Conservation (phyloP, 352 stramenopile genomes). For the Pythium diclinum region DNA sequence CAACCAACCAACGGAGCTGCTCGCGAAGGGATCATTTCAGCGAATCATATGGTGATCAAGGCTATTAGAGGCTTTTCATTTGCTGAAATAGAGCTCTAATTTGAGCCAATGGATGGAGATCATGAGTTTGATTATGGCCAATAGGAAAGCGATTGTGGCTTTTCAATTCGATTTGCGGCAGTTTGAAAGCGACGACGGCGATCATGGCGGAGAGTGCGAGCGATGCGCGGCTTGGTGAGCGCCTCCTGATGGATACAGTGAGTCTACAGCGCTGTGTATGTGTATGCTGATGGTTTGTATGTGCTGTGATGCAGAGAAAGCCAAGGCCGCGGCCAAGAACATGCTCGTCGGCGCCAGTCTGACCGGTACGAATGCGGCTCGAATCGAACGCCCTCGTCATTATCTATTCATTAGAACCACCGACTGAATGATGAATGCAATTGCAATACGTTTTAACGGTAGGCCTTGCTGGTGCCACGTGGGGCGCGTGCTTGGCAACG, state of each 20-base stretch:
- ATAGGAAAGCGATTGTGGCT: not conserved
- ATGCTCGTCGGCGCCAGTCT: conserved; percentile 66
- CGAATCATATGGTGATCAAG: conserved; percentile 15
- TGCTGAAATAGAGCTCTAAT: not conserved
- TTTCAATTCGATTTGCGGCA: not conserved
- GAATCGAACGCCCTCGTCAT: not conserved
- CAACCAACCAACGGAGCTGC: conserved; percentile 20
- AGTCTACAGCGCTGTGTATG: not conserved
- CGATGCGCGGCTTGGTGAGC: conserved; percentile 17
- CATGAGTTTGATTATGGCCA: conserved; percentile 11
- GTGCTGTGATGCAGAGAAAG: conserved; percentile 44
- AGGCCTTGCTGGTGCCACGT: conserved; percentile 53
- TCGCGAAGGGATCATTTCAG: conserved; percentile 9
- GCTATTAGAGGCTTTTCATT: conserved; percentile 9
- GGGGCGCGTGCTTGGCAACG: conserved; percentile 56
- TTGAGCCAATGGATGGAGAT: conserved; percentile 13
- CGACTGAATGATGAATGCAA: not conserved
- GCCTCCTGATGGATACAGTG: not conserved
- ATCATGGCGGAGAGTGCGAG: conserved; percentile 19
- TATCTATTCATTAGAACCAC: not conserved
- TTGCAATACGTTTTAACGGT: not conserved
- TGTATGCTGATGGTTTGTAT: not conserved
- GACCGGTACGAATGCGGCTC: conserved; percentile 26
- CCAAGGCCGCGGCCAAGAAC: conserved; percentile 59
- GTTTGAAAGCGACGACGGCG: not conserved